A percentile compares a stretch with the other conserved stretches of the same genome.
Conservation (phyloP, 1,284 basidiomycete genomes). For the Ganoderma sinense region DNA sequence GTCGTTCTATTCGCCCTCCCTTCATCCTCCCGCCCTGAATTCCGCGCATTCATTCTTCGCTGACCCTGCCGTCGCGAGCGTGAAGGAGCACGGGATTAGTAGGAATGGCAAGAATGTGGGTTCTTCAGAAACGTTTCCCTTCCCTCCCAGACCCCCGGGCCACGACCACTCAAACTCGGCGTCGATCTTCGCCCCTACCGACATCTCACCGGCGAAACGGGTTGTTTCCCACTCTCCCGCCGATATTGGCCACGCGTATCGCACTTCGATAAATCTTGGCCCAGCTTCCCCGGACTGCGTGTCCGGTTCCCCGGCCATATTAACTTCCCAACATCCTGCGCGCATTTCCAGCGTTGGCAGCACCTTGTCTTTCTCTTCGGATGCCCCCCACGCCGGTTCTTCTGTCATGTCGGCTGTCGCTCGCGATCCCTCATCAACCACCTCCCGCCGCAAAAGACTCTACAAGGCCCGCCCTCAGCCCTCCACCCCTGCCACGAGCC, state of each 20-base stretch:
- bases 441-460: constrained; percentile 25
- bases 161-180: constrained; percentile 26
- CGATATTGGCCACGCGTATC: constrained; percentile 30
- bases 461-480: constrained; percentile 25
- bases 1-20: constrained; percentile 1
- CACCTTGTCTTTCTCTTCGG: constrained; percentile 19
- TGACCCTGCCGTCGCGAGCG: constrained; percentile 8
- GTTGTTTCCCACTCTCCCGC: constrained; percentile 29
- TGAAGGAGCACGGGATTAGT: constrained; percentile 7
- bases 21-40: constrained; percentile 1
- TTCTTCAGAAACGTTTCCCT: constrained; percentile 19
- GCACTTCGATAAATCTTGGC: constrained; percentile 22
- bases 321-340: constrained; percentile 24
- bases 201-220: constrained; percentile 25
- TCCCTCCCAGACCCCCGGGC: constrained; percentile 25
- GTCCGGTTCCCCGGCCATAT: constrained; percentile 24
- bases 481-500: constrained; percentile 4
- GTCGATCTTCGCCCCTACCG: constrained; percentile 31
- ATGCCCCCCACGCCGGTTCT: constrained; percentile 16
- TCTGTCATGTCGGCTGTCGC: constrained; percentile 25
- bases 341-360: constrained; percentile 17
- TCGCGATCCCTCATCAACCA: constrained; percentile 24
- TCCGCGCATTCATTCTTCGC: constrained; percentile 18
- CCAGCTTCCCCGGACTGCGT: constrained; percentile 27
- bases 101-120: constrained; percentile 7